Conservation (phyloP, 176 grass and related monocot species). For the Raddia guianensis region DNA sequence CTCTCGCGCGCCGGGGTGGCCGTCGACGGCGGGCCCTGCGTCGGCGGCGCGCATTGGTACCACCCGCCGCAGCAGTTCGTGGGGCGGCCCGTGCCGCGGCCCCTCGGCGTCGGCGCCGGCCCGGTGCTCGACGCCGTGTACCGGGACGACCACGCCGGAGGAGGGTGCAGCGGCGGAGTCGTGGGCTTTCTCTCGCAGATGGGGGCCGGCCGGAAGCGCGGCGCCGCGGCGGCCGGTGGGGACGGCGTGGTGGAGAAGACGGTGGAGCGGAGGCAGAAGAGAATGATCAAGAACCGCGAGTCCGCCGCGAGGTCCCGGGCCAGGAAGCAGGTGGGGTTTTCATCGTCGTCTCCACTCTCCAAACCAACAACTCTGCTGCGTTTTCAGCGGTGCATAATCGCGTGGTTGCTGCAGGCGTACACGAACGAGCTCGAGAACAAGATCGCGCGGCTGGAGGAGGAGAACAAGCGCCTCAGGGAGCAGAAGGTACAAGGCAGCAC, state of each 20-base stretch:
- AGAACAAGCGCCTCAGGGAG: conserved; percentile 60
- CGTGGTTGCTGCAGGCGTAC: conserved; percentile 57
- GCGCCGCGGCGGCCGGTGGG: conserved; percentile 19
- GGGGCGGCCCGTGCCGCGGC: conserved; percentile 37
- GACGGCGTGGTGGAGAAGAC: conserved; percentile 60
- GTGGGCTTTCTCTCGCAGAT: conserved; percentile 43
- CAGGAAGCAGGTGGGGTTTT: conserved; percentile 70
- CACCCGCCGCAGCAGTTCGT: conserved; percentile 37
- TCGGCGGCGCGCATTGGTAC: conserved; percentile 45
- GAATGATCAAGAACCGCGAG: conserved; percentile 99
- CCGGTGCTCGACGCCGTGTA: conserved; percentile 55
- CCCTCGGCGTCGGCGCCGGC: conserved; percentile 25
- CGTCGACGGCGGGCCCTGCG: conserved; percentile 27
- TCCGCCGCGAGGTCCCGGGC: conserved; percentile 90
- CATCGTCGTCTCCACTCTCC: not conserved
- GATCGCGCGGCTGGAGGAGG: conserved; percentile 65
- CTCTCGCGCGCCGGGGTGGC: conserved; percentile 69
- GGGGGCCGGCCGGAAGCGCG: conserved; percentile 59
- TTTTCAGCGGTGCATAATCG: not conserved
- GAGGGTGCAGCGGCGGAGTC: not conserved
- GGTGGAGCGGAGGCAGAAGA: conserved; percentile 87
- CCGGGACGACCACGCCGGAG: conserved; percentile 27
- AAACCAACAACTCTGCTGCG: not conserved
- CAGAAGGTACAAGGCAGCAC: conserved; percentile 45
- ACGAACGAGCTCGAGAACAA: conserved; percentile 94